phyloP scores from a whole-genome alignment of 129 eudicot genomes.

The Lonicera japonica region DNA sequence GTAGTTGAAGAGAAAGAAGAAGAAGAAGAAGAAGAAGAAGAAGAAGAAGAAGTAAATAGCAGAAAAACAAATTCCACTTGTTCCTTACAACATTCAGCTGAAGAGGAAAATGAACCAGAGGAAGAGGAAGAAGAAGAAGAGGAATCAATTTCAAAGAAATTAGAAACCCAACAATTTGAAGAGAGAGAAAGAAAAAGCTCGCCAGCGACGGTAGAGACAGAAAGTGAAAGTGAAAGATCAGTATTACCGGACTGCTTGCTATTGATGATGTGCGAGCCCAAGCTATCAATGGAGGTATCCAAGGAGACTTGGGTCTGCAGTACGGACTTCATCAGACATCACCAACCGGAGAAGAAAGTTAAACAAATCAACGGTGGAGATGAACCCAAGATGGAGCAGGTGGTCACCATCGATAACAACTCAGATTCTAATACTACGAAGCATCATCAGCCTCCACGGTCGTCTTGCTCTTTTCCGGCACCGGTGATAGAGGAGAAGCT shows the following conservation, averaged over 20 bases:
- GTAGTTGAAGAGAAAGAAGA: constrained; percentile 17
- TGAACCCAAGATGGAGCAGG: constrained; percentile 29
- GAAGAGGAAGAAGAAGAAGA: constrained; percentile 13
- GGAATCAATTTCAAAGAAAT: constrained; percentile 17
- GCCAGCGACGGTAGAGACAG: too few species aligned
- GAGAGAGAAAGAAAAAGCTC: too few species aligned
- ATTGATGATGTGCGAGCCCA: constrained; percentile 94
- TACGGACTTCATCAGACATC: constrained; percentile 70
- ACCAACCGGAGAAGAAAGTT: constrained; percentile 30
- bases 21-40: constrained; percentile 24
- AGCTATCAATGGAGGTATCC: constrained; percentile 95
- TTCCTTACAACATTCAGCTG: constrained; percentile 9
- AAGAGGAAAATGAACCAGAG: constrained; percentile 5
- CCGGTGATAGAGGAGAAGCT: constrained; percentile 72
- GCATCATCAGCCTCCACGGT: constrained; percentile 52
- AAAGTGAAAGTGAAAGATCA: constrained; percentile 11
- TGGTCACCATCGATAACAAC: constrained; percentile 14
- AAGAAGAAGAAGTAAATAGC: constrained; percentile 23
- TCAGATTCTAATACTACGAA: constrained; percentile 1
- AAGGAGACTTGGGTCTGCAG: constrained; percentile 96
- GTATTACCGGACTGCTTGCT: constrained; percentile 83
- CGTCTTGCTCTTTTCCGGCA: constrained; percentile 61
- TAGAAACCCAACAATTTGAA: background rate
- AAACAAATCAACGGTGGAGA: constrained; percentile 15
- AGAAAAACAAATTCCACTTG: background rate